Percentiles rank a stretch among this genome's conserved stretches.
These are phyloP conservation scores for Hansenula sp. DNA, from an alignment of 1,139 yeast species.

Conservation along the genomic window DNA sequence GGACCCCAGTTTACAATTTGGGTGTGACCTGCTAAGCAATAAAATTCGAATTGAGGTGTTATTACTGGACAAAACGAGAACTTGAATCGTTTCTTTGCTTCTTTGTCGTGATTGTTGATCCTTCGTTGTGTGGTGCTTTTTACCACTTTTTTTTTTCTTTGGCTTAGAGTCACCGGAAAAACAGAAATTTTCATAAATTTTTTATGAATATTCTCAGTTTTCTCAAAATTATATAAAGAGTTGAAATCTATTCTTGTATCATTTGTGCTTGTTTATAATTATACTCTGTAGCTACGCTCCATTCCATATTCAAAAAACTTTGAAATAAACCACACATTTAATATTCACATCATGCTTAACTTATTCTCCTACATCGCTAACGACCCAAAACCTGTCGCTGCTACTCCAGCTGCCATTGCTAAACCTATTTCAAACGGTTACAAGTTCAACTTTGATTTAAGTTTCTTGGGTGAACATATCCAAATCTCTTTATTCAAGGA, in stretches of 20 bases:
- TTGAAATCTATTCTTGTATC: neutral
- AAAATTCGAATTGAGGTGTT: neutral
- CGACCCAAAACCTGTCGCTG: neutral
- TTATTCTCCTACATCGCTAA: neutral
- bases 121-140: too few relatives aligned
- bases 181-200: too few relatives aligned
- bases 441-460: constrained; percentile 4
- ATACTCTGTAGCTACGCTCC: neutral
- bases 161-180: too few relatives aligned
- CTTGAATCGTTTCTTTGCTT: too few relatives aligned
- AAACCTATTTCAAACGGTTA: constrained; percentile 2
- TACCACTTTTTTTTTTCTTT: too few relatives aligned
- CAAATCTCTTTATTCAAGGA: constrained; percentile 2
- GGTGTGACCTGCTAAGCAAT: too few relatives aligned
- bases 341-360: neutral
- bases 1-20: too few relatives aligned
- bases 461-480: constrained; percentile 4
- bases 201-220: too few relatives aligned
- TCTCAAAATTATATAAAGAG: too few relatives aligned
- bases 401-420: neutral
- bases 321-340: neutral
- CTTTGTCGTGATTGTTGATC: too few relatives aligned
- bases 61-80: neutral
- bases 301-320: neutral
- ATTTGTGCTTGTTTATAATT: neutral